Conservation (phyloP, 129 eudicot genomes). For the Artemisia annua region DNA sequence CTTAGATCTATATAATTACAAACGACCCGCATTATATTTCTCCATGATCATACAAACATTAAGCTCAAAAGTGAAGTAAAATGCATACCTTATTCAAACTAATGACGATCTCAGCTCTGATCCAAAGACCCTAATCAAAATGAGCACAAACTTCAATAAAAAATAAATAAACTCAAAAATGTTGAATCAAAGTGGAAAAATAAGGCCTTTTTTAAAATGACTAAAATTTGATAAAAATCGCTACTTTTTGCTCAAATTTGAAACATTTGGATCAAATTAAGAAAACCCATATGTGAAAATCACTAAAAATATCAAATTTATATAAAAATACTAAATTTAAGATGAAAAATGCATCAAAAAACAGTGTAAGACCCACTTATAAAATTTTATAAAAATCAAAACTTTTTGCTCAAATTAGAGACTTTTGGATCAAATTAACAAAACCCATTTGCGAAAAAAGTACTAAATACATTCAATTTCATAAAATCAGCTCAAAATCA, state of each 20-base stretch:
- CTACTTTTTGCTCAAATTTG: slow-evolving; percentile 9
- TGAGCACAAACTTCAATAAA: slow-evolving; percentile 16
- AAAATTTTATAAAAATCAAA: neutral
- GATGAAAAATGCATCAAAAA: neutral
- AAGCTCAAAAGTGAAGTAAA: slow-evolving; percentile 16
- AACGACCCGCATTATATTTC: slow-evolving; percentile 18
- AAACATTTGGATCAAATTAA: slow-evolving; percentile 17
- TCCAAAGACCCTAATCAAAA: slow-evolving; percentile 31
- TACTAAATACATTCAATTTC: neutral
- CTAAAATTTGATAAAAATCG: slow-evolving; percentile 19
- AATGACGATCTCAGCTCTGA: slow-evolving; percentile 18
- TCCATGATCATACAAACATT: slow-evolving; percentile 21
- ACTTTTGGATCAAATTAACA: neutral
- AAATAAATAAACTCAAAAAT: neutral
- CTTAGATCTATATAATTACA: slow-evolving; percentile 19
- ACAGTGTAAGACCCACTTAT: slow-evolving; percentile 32
- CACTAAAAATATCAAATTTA: neutral
- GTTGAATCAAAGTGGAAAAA: neutral
- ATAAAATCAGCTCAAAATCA: too few species aligned
- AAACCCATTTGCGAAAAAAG: neutral
- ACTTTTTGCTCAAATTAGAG: neutral
- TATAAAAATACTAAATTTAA: neutral
- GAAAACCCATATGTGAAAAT: neutral
- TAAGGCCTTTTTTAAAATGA: neutral
- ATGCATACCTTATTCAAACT: slow-evolving; percentile 25